Evolutionary conservation across 208 protist species (phyloP).

Genomic region (Leishmania tarentolae): DNA sequence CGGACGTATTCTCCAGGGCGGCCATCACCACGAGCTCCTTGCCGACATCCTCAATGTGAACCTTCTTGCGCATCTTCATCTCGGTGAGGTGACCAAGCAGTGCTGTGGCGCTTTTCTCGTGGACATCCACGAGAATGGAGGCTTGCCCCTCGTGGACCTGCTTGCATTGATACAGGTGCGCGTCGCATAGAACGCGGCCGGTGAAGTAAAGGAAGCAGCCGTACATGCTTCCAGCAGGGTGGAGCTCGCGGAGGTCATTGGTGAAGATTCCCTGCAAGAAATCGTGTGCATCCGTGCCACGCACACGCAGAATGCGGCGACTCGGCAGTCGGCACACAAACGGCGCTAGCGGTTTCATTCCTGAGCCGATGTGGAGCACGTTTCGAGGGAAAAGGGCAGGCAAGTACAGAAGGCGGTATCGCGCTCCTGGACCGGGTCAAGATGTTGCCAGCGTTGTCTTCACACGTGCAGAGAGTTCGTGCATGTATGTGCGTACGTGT

Average conservation of each 20-base stretch:
- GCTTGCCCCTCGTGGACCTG: constrained; percentile 33
- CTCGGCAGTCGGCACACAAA: constrained; percentile 38
- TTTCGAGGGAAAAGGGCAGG: not conserved
- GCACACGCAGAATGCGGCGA: constrained; percentile 66
- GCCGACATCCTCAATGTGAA: constrained; percentile 60
- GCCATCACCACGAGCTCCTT: constrained; percentile 57
- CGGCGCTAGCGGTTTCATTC: constrained; percentile 14
- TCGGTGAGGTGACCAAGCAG: constrained; percentile 72
- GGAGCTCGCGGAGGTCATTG: constrained; percentile 67
- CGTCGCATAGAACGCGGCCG: constrained; percentile 83
- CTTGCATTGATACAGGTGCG: constrained; percentile 65
- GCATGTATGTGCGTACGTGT: not conserved
- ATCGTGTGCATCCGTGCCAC: constrained; percentile 54
- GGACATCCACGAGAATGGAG: constrained; percentile 68
- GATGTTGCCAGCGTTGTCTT: not conserved
- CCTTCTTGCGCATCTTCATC: constrained; percentile 81
- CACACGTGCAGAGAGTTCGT: not conserved
- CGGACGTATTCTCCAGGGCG: constrained; percentile 4
- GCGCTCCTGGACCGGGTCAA: too few species aligned
- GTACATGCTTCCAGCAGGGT: constrained; percentile 62
- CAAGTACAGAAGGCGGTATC: not conserved
- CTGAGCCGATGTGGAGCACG: not conserved
- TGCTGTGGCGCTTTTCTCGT: constrained; percentile 31
- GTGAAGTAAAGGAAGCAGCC: constrained; percentile 86
- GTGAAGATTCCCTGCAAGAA: constrained; percentile 87